Percentiles rank a stretch among this genome's conserved stretches.
Evolutionary conservation across 129 eudicot genomes (phyloP).

Genomic region (Solidago caesia): DNA sequence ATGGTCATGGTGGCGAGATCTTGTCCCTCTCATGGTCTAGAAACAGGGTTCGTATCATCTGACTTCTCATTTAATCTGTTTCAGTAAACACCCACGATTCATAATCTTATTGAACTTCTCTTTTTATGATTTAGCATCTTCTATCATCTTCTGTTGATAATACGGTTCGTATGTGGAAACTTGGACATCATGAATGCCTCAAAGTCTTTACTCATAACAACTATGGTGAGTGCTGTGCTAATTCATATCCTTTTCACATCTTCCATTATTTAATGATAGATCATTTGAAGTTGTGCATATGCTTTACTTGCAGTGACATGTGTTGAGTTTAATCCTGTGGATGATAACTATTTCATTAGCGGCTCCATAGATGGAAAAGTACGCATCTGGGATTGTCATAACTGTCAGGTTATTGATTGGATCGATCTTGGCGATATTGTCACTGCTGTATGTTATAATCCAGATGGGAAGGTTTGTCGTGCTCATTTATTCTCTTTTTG

Average conservation of each 20-base stretch:
- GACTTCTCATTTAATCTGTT: neutral
- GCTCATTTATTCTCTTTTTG: neutral
- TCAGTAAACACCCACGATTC: neutral
- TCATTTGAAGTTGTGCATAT: neutral
- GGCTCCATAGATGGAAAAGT: slow-evolving; percentile 64
- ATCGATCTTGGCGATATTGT: slow-evolving; percentile 47
- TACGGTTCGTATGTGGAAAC: slow-evolving; percentile 80
- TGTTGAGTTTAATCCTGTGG: slow-evolving; percentile 63
- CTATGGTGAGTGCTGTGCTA: slow-evolving; percentile 49
- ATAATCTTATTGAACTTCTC: neutral
- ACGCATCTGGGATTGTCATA: slow-evolving; percentile 50
- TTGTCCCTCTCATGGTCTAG: slow-evolving; percentile 80
- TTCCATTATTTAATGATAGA: neutral
- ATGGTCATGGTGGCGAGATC: slow-evolving; percentile 71
- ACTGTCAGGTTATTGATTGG: slow-evolving; percentile 60
- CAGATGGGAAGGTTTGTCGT: slow-evolving; percentile 58
- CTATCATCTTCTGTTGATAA: slow-evolving; percentile 82
- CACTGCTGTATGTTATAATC: slow-evolving; percentile 60
- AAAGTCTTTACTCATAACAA: slow-evolving; percentile 63
- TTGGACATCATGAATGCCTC: slow-evolving; percentile 63
- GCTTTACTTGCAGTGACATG: slow-evolving; percentile 64
- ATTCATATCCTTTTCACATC: neutral
- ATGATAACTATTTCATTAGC: slow-evolving; percentile 53
- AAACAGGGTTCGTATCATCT: slow-evolving; percentile 47
- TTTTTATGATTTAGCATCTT: slow-evolving; percentile 51